Percentiles rank a stretch among this genome's conserved stretches.
phyloP scores from a whole-genome alignment of 2,329 filamentous ascomycete species.

The Lecanicillium sp. region DNA sequence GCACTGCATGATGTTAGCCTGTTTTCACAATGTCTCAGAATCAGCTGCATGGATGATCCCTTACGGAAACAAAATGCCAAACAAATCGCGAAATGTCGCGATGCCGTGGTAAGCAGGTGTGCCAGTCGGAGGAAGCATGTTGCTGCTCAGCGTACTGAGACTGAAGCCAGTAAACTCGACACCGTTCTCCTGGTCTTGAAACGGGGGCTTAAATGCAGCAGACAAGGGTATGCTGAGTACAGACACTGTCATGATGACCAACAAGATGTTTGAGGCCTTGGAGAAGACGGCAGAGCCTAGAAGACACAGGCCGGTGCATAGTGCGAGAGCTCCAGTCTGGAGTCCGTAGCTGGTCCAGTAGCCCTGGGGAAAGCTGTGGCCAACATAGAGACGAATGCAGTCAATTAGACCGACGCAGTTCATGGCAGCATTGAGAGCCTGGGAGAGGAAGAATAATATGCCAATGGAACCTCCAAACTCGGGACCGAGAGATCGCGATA shows the following conservation, averaged over 20 bases:
- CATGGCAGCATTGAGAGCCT: conserved; percentile 78
- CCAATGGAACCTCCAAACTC: conserved; percentile 89
- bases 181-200: conserved; percentile 53
- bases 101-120: conserved; percentile 56
- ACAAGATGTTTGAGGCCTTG: conserved; percentile 69
- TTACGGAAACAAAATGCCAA: conserved; percentile 75
- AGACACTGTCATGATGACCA: conserved; percentile 64
- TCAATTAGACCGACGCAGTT: conserved; percentile 83
- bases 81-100: conserved; percentile 72
- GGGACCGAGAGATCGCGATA: conserved; percentile 76
- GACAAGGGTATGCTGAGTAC: conserved; percentile 80
- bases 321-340: conserved; percentile 62
- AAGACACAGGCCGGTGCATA: conserved; percentile 71
- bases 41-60: conserved; percentile 26
- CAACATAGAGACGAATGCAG: conserved; percentile 72
- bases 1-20: conserved; percentile 26
- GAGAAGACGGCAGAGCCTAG: conserved; percentile 76
- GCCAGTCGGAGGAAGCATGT: conserved; percentile 64
- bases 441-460: conserved; percentile 84
- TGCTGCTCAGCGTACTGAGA: conserved; percentile 62
- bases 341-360: conserved; percentile 75
- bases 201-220: conserved; percentile 62
- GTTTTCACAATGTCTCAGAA: conserved; percentile 42
- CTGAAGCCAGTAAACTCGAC: conserved; percentile 77
- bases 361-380: conserved; percentile 57